phyloP scores from a whole-genome alignment of 768 basidiomycete species.

The Suillus cothurnatus region DNA sequence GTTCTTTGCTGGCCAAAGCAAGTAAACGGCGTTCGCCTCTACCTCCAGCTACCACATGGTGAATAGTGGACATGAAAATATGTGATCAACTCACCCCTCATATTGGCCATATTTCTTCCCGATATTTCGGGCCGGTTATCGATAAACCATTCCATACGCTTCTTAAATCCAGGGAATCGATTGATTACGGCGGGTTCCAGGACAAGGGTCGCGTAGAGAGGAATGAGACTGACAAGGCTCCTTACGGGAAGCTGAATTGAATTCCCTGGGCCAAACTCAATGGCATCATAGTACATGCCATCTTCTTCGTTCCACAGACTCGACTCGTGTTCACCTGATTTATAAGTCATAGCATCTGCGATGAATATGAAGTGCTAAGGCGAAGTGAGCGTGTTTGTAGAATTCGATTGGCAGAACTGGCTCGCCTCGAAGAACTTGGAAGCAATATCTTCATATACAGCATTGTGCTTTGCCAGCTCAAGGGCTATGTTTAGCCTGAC shows the following conservation, averaged over 20 bases:
- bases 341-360: constrained; percentile 97
- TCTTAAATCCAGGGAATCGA: constrained; percentile 96
- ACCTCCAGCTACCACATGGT: constrained; percentile 46
- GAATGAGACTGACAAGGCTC: constrained; percentile 96
- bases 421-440: constrained; percentile 93
- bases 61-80: constrained; percentile 1
- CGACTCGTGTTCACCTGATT: constrained; percentile 71
- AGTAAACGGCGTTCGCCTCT: constrained; percentile 86
- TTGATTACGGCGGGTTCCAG: constrained; percentile 89
- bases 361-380: constrained; percentile 95
- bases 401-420: constrained; percentile 7
- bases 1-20: constrained; percentile 90
- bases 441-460: constrained; percentile 98
- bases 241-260: constrained; percentile 92
- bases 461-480: constrained; percentile 96
- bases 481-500: constrained; percentile 93
- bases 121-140: constrained; percentile 89
- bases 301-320: constrained; percentile 96
- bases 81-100: constrained; percentile 61
- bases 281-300: constrained; percentile 98
- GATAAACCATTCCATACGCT: constrained; percentile 98
- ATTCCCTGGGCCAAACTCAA: constrained; percentile 79
- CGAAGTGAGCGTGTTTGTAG: constrained; percentile 16
- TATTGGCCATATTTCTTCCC: constrained; percentile 93
- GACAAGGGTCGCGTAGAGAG: constrained; percentile 92